Evolutionary conservation across 2,329 filamentous ascomycete genomes (phyloP).

Genomic region (Aspergillus puulaauensis): DNA sequence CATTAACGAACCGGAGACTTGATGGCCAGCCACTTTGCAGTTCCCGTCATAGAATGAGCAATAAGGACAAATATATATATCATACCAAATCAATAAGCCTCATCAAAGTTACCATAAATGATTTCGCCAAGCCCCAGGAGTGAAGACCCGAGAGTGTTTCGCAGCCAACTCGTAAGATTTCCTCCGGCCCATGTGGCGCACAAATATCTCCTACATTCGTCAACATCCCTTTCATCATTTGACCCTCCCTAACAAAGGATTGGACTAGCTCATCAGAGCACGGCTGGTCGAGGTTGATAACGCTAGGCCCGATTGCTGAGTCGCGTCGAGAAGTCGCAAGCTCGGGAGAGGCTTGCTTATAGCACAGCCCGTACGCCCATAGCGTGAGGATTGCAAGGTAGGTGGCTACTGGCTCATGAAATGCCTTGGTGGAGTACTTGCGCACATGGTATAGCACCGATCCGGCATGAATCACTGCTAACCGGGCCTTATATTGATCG

Average conservation of each 20-base stretch:
- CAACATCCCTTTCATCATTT: slow-evolving; percentile 52
- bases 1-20: neutral
- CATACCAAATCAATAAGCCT: slow-evolving; percentile 29
- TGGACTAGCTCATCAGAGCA: slow-evolving; percentile 60
- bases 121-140: slow-evolving; percentile 39
- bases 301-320: slow-evolving; percentile 36
- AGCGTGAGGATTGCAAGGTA: slow-evolving; percentile 49
- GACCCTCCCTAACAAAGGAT: slow-evolving; percentile 53
- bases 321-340: slow-evolving; percentile 18
- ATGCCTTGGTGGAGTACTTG: slow-evolving; percentile 49
- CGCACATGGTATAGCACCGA: slow-evolving; percentile 54
- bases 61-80: neutral
- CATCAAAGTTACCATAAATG: slow-evolving; percentile 32
- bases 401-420: slow-evolving; percentile 48
- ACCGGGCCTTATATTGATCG: slow-evolving; percentile 57
- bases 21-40: neutral
- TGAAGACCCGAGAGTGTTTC: slow-evolving; percentile 34
- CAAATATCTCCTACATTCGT: slow-evolving; percentile 55
- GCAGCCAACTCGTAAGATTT: slow-evolving; percentile 40
- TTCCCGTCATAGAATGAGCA: neutral
- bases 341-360: slow-evolving; percentile 31
- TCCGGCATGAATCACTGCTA: slow-evolving; percentile 56
- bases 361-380: slow-evolving; percentile 48
- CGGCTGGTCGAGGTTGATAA: slow-evolving; percentile 56
- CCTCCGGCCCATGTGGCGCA: slow-evolving; percentile 35